A percentile compares a stretch with the other conserved stretches of the same genome.
These are phyloP conservation scores for Stephanodiscus triporus DNA, from an alignment of 108 stramenopile species.

Conservation along the genomic window DNA sequence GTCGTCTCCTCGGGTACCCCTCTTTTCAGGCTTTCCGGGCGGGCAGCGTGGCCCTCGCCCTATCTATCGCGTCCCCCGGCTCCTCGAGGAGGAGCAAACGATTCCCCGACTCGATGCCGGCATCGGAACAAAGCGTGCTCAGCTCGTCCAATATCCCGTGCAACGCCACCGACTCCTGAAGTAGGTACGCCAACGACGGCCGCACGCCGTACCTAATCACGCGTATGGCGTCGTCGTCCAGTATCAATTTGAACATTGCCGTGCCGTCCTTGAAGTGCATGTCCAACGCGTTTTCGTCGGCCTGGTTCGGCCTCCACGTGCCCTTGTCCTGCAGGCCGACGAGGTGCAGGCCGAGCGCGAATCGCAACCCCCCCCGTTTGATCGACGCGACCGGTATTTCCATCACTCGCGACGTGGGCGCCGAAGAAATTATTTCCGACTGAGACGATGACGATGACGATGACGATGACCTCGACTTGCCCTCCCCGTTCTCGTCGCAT, in stretches of 20 bases:
- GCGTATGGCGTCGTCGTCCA: conserved; percentile 45
- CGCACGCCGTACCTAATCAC: conserved; percentile 57
- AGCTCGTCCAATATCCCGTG: conserved; percentile 77
- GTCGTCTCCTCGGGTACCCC: too few species aligned
- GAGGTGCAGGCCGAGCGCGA: conserved; percentile 66
- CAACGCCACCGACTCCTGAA: conserved; percentile 72
- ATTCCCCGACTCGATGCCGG: conserved; percentile 59
- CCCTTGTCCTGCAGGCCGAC: conserved; percentile 66
- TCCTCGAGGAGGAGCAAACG: conserved; percentile 63
- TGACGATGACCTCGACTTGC: background rate
- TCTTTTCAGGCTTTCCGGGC: conserved; percentile 55
- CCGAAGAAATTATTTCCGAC: background rate
- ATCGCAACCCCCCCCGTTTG: conserved; percentile 73
- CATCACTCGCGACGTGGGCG: conserved; percentile 8
- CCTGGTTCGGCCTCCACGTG: conserved; percentile 61
- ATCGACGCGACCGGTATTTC: conserved; percentile 58
- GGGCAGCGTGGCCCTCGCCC: conserved; percentile 61
- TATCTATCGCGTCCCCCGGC: conserved; percentile 46
- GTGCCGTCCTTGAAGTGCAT: conserved; percentile 68
- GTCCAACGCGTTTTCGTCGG: conserved; percentile 58
- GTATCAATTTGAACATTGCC: conserved; percentile 58
- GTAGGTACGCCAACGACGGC: conserved; percentile 63
- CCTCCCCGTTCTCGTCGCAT: background rate
- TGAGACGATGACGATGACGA: background rate
- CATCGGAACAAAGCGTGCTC: conserved; percentile 51